phyloP scores from a whole-genome alignment of 345 rosid species.

The Eutrema japonicum region DNA sequence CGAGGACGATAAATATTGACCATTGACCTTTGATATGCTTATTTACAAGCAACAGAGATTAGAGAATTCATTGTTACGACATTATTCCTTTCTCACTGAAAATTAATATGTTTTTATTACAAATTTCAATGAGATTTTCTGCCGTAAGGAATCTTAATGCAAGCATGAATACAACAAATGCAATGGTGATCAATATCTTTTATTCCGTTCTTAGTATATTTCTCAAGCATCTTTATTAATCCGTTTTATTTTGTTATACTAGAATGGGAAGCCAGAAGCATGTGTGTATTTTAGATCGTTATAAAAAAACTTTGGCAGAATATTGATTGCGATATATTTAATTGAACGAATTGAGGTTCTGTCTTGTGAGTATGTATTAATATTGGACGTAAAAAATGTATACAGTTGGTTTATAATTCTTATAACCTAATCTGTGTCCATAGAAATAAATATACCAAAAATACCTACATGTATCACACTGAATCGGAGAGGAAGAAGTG shows the following conservation, averaged over 20 bases:
- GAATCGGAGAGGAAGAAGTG: no score
- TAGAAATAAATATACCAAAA: no score
- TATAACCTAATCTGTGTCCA: neutral
- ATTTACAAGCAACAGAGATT: neutral
- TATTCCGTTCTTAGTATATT: constrained; percentile 14
- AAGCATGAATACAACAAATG: constrained; percentile 32
- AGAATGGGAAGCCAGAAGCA: neutral
- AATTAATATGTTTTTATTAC: neutral
- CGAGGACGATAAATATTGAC: no score
- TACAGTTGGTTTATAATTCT: neutral
- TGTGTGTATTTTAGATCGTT: neutral
- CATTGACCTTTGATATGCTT: no score
- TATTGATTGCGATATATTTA: neutral
- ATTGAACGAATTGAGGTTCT: neutral
- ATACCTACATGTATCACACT: no score
- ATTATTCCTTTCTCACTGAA: constrained; percentile 22
- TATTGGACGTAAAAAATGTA: no score
- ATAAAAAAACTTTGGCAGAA: neutral
- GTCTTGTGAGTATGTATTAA: neutral
- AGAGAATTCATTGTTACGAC: constrained; percentile 2
- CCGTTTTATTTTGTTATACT: neutral
- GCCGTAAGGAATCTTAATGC: constrained; percentile 21
- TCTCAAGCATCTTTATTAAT: neutral
- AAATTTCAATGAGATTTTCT: constrained; percentile 1
- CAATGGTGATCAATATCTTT: neutral